Evolutionary conservation across 2,329 filamentous ascomycete genomes (phyloP).

Genomic region (Macrophomina pseudophaseolina): DNA sequence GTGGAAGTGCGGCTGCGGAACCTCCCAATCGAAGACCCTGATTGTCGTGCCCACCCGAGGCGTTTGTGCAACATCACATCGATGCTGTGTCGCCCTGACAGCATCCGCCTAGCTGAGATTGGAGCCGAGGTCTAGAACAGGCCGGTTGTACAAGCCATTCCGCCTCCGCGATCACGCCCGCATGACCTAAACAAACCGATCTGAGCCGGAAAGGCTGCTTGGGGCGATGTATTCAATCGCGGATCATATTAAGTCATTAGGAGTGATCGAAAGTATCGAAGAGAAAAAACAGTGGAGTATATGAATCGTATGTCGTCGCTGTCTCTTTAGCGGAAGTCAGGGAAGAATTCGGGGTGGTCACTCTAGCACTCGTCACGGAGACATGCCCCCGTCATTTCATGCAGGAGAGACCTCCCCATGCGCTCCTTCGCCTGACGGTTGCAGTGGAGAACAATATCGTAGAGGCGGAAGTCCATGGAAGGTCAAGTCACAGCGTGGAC

Average conservation of each 20-base stretch:
- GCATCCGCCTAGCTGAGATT: background rate
- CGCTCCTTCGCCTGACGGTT: too few relatives aligned
- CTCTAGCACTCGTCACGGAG: too few relatives aligned
- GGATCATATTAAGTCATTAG: background rate
- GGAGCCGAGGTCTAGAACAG: background rate
- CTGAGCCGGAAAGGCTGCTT: background rate
- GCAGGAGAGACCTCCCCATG: too few relatives aligned
- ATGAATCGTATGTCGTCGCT: too few relatives aligned
- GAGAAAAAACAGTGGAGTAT: background rate
- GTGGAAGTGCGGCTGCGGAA: background rate
- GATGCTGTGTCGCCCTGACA: background rate
- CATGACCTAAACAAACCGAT: background rate
- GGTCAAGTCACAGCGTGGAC: too few relatives aligned
- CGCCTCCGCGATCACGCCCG: background rate
- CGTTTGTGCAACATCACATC: background rate
- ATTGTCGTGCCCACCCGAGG: background rate
- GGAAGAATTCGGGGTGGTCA: too few relatives aligned
- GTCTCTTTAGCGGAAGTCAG: too few relatives aligned
- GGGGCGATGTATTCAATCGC: background rate
- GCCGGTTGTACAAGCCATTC: background rate
- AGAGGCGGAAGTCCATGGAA: too few relatives aligned
- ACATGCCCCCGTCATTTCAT: too few relatives aligned
- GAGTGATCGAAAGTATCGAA: background rate
- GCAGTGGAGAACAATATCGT: too few relatives aligned
- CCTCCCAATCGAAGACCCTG: background rate